Conservation (phyloP, 31 red algal species). For the Porphyra umbilicalis region DNA sequence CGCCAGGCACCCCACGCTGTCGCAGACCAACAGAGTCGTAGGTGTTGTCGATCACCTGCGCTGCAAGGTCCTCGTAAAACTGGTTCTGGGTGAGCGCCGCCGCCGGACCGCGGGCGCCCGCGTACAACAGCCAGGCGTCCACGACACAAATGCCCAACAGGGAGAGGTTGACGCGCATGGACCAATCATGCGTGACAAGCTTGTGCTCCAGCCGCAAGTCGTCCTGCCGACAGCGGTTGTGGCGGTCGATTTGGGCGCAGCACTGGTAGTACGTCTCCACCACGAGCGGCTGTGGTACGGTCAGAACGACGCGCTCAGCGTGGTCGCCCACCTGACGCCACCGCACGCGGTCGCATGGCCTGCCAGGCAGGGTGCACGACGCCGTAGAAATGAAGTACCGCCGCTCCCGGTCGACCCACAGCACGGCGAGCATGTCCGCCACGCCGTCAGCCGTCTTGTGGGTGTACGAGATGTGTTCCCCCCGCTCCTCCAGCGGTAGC, state of each 20-base stretch:
- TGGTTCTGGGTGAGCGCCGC: neutral
- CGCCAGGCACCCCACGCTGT: too few species aligned
- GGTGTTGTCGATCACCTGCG: too few species aligned
- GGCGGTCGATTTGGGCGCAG: conserved; percentile 16
- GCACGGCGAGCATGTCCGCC: neutral
- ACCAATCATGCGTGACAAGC: neutral
- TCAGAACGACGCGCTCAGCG: neutral
- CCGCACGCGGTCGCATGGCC: neutral
- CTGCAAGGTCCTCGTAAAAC: neutral
- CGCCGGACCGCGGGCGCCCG: neutral
- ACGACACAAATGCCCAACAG: conserved; percentile 15
- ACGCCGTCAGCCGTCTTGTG: neutral
- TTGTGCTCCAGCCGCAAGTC: conserved; percentile 25
- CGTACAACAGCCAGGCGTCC: conserved; percentile 16
- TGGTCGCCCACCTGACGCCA: neutral
- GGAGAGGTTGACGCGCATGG: neutral
- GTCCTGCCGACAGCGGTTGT: conserved; percentile 35
- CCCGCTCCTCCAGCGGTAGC: neutral
- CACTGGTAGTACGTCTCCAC: conserved; percentile 12
- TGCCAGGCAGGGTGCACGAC: neutral
- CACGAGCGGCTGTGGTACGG: neutral
- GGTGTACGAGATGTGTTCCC: neutral
- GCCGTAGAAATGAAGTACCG: neutral
- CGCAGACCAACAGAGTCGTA: neutral
- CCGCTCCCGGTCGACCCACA: neutral